Evolutionary conservation across 1,139 yeast species (phyloP).

Genomic region (Saccharomyces hybrid): DNA sequence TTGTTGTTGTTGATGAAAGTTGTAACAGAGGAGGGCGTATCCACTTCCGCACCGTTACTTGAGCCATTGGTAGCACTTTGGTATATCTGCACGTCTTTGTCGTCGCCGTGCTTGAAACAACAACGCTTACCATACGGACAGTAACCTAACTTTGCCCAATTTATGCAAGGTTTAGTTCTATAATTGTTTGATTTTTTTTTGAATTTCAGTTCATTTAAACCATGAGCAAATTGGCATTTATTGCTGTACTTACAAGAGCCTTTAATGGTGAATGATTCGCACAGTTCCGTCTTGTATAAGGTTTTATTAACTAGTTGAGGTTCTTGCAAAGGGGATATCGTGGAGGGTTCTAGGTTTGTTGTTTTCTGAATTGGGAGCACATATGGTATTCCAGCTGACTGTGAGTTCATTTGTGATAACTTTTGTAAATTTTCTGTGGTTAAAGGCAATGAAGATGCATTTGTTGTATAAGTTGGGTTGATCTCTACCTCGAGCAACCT

Average conservation of each 20-base stretch:
- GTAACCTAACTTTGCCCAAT: conserved; percentile 75
- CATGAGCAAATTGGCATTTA: conserved; percentile 95
- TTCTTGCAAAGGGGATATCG: not conserved
- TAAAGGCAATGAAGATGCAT: conserved; percentile 17
- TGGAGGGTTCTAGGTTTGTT: not conserved
- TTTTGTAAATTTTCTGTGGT: conserved; percentile 20
- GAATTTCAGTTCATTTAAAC: conserved; percentile 62
- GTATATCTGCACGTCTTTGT: conserved; percentile 29
- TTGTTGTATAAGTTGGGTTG: conserved; percentile 17
- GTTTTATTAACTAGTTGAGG: conserved; percentile 47
- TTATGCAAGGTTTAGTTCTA: conserved; percentile 87
- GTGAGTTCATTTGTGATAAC: conserved; percentile 8
- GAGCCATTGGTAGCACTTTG: conserved; percentile 14
- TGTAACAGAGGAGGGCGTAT: no score
- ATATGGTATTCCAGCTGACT: conserved; percentile 1
- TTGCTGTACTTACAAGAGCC: conserved; percentile 81
- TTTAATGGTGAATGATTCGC: conserved; percentile 67
- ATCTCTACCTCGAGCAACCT: conserved; percentile 20
- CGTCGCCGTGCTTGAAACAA: conserved; percentile 73
- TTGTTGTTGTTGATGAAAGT: not conserved
- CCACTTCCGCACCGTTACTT: not conserved
- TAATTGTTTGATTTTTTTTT: conserved; percentile 77
- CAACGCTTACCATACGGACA: conserved; percentile 90
- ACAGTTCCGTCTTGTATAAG: conserved; percentile 83
- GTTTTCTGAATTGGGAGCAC: conserved; percentile 1